These are phyloP conservation scores for Colletotrichum sp. DNA, from an alignment of 2,329 filamentous ascomycete species.

Conservation along the genomic window DNA sequence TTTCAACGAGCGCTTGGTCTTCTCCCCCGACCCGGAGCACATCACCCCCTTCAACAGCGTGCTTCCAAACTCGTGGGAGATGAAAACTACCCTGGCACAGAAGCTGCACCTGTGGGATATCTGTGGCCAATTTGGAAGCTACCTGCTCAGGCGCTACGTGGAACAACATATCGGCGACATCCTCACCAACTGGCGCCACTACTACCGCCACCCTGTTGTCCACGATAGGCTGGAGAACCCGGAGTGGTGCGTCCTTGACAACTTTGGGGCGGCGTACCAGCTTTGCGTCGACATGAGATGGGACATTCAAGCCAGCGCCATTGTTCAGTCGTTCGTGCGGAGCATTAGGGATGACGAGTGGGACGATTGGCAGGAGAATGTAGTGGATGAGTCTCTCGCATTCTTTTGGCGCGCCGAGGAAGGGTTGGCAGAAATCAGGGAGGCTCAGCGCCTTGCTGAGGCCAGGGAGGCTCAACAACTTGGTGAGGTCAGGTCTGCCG, in stretches of 20 bases:
- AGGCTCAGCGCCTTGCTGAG: neutral
- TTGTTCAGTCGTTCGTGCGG: neutral
- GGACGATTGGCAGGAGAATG: neutral
- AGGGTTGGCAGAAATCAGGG: neutral
- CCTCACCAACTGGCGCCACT: neutral
- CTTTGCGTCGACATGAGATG: neutral
- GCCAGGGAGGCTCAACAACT: accelerated
- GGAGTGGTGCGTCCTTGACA: neutral
- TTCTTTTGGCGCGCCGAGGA: neutral
- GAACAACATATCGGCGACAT: neutral
- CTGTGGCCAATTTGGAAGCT: neutral
- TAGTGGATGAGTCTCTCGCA: accelerated
- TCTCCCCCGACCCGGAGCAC: neutral
- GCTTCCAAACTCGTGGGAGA: neutral
- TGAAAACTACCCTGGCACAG: neutral
- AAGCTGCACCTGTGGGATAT: neutral
- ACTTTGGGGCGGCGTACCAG: neutral
- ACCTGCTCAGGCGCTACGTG: neutral
- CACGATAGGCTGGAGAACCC: neutral
- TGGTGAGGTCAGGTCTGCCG: neutral
- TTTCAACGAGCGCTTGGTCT: neutral
- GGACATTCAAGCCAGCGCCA: neutral
- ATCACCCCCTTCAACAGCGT: neutral
- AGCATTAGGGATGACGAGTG: neutral
- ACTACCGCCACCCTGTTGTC: neutral